phyloP scores from a whole-genome alignment of 192 early-diverging fungal genomes.

The Phlyctochytrium planicorne region DNA sequence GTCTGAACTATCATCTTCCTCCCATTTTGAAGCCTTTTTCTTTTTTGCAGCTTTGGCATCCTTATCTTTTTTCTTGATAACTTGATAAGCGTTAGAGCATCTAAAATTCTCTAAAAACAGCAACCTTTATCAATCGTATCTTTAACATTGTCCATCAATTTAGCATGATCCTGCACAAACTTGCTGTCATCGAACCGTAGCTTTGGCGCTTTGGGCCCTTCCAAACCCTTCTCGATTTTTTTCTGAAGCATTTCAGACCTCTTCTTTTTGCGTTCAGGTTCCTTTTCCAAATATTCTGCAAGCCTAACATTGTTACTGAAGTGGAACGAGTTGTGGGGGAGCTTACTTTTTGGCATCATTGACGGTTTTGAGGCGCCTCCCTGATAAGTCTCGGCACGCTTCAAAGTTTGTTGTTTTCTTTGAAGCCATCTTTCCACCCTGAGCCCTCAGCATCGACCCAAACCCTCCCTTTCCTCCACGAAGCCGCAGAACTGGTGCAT shows the following conservation, averaged over 20 bases:
- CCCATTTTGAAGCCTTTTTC: neutral
- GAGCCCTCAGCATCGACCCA: conserved; percentile 88
- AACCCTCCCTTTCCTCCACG: conserved; percentile 96
- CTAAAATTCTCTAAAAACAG: neutral
- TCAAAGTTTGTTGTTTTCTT: conserved; percentile 92
- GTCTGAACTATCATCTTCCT: neutral
- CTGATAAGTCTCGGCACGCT: conserved; percentile 89
- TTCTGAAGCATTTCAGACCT: conserved; percentile 60
- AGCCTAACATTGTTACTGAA: conserved; percentile 30
- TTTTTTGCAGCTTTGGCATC: neutral
- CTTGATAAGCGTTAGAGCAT: neutral
- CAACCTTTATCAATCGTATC: conserved; percentile 33
- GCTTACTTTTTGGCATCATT: conserved; percentile 85
- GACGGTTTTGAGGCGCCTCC: conserved; percentile 81
- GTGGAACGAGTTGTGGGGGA: neutral
- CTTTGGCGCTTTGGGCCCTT: conserved; percentile 64
- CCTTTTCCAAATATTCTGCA: conserved; percentile 68
- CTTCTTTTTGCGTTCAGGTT: conserved; percentile 67
- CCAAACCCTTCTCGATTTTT: conserved; percentile 79
- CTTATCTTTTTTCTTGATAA: no score
- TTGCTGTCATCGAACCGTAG: conserved; percentile 81
- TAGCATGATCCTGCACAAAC: conserved; percentile 55
- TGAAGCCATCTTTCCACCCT: conserved; percentile 84
- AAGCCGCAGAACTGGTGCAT: conserved; percentile 39
- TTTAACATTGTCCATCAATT: conserved; percentile 40